A percentile compares a stretch with the other conserved stretches of the same genome.
Evolutionary conservation across 495 filamentous ascomycete genomes (phyloP).

Genomic region (Aspergillus affinis): DNA sequence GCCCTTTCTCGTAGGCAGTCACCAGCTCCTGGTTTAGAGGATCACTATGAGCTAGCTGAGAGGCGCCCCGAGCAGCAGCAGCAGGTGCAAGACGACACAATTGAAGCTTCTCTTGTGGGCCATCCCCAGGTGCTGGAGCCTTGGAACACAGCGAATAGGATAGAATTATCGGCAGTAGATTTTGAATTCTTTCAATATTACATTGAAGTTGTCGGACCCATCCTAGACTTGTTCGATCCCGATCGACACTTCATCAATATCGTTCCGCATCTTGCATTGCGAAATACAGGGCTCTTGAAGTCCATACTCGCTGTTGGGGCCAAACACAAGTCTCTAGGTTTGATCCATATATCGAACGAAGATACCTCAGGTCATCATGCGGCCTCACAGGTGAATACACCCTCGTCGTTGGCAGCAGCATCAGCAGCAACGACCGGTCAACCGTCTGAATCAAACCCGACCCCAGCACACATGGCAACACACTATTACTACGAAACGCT

Average conservation of each 20-base stretch:
- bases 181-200: constrained; percentile 10
- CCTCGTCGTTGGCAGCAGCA: constrained; percentile 3
- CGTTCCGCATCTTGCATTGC: constrained; percentile 21
- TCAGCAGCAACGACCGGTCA: background rate
- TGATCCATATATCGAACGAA: constrained; percentile 1
- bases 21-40: constrained; percentile 8
- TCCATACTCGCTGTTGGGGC: constrained; percentile 19
- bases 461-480: constrained; percentile 9
- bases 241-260: constrained; percentile 17
- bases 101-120: background rate
- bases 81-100: background rate
- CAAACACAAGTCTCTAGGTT: constrained; percentile 19
- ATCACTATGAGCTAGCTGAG: background rate
- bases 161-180: constrained; percentile 10
- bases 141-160: constrained; percentile 7
- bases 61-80: no score
- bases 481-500: constrained; percentile 27
- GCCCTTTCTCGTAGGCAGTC: constrained; percentile 11
- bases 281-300: constrained; percentile 19
- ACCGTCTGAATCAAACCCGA: background rate
- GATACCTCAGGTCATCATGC: background rate
- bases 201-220: constrained; percentile 10
- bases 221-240: constrained; percentile 16
- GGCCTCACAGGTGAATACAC: background rate
- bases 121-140: constrained; percentile 2